These are phyloP conservation scores for Syzygium aqueum DNA, from an alignment of 345 rosid species.

Conservation along the genomic window DNA sequence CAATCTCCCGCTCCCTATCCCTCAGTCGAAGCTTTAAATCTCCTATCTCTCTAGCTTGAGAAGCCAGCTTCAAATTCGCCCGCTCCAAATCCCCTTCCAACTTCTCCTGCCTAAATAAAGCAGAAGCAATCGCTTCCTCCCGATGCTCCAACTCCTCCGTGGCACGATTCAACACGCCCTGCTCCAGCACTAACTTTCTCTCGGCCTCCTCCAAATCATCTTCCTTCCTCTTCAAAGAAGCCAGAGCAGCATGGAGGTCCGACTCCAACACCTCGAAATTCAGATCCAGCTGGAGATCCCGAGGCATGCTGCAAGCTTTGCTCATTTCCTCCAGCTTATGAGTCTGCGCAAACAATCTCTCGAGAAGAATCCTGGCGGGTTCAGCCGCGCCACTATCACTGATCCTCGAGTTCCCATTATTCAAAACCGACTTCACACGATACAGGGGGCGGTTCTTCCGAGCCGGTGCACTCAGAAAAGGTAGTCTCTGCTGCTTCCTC, in stretches of 20 bases:
- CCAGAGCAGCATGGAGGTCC: constrained; percentile 54
- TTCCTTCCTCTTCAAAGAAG: constrained; percentile 60
- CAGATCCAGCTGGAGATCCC: constrained; percentile 16
- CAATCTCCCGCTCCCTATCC: constrained; percentile 45
- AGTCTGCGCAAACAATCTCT: constrained; percentile 58
- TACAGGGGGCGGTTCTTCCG: constrained; percentile 8
- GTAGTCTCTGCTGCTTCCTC: constrained; percentile 25
- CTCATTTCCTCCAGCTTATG: constrained; percentile 47
- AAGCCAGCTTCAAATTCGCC: constrained; percentile 44
- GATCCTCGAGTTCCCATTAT: constrained; percentile 23
- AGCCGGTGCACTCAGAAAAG: constrained; percentile 4
- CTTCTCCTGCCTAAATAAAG: constrained; percentile 43
- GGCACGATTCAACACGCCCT: constrained; percentile 30
- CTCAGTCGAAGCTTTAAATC: constrained; percentile 42
- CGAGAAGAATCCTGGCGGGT: constrained; percentile 46
- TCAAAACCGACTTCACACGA: constrained; percentile 26
- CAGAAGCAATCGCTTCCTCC: constrained; percentile 36
- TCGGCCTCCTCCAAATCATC: constrained; percentile 57
- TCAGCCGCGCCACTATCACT: constrained; percentile 41
- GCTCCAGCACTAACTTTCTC: constrained; percentile 45
- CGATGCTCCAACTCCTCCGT: constrained; percentile 45
- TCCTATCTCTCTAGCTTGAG: constrained; percentile 63
- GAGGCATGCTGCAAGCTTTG: constrained; percentile 15
- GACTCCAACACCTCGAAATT: constrained; percentile 51
- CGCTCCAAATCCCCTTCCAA: constrained; percentile 48